phyloP scores from a whole-genome alignment of 345 rosid genomes.

The Luvunga scandens region DNA sequence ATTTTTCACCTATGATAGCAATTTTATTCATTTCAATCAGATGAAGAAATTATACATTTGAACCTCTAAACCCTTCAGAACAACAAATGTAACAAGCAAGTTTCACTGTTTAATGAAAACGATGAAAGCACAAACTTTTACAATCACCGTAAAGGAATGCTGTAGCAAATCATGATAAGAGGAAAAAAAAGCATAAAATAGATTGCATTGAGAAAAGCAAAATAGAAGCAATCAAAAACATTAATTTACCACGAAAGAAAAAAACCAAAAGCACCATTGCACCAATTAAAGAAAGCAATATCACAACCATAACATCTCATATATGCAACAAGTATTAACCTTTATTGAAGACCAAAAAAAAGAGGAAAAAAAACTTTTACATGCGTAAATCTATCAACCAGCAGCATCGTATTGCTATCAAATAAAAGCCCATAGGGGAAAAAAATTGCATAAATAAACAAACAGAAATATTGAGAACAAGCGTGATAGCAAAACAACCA shows the following conservation, averaged over 20 bases:
- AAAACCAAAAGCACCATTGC: slow-evolving; percentile 4
- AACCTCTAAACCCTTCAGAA: background rate
- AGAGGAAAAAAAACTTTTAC: background rate
- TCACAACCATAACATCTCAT: slow-evolving; percentile 2
- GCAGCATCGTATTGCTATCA: background rate
- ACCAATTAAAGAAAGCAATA: slow-evolving; percentile 10
- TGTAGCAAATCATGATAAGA: background rate
- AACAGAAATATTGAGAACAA: background rate
- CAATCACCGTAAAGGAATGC: background rate
- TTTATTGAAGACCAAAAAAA: too few species aligned
- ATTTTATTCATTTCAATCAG: background rate
- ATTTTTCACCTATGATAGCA: background rate
- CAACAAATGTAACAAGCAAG: background rate
- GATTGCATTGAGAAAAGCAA: background rate
- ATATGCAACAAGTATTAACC: background rate
- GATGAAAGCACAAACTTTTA: background rate
- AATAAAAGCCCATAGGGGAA: background rate
- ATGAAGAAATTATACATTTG: background rate
- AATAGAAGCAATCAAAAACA: background rate
- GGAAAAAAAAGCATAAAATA: background rate
- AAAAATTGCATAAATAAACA: background rate
- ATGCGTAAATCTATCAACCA: background rate
- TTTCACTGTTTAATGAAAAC: background rate
- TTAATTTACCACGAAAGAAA: background rate
- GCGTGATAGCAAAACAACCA: slow-evolving; percentile 6